A percentile compares a stretch with the other conserved stretches of the same genome.
Evolutionary conservation across 202 grass and related monocot species (phyloP).

Genomic region (Musa balbisiana): DNA sequence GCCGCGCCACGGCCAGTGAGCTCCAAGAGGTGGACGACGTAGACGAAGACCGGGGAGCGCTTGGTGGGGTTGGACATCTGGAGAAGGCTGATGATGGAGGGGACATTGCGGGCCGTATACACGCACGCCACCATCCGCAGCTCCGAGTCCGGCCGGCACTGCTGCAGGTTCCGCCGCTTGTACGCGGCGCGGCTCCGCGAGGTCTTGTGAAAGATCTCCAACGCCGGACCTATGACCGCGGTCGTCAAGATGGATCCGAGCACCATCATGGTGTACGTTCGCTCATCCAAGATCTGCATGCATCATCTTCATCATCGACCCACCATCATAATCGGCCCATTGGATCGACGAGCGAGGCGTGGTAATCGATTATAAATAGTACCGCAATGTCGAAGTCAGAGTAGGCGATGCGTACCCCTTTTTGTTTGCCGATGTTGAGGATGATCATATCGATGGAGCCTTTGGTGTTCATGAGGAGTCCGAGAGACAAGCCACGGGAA

Average conservation of each 20-base stretch:
- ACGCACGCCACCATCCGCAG: conserved; percentile 22
- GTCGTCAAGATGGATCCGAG: background rate
- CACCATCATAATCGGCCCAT: too few species aligned
- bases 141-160: background rate
- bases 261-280: background rate
- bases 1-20: conserved; percentile 14
- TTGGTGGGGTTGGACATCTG: conserved; percentile 15
- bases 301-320: too few species aligned
- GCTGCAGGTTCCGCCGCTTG: conserved; percentile 21
- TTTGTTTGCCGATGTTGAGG: conserved; percentile 1
- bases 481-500: conserved; percentile 25
- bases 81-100: conserved; percentile 20
- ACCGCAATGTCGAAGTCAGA: too few species aligned
- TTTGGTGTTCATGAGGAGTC: conserved; percentile 28
- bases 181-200: background rate
- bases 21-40: conserved; percentile 19
- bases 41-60: conserved; percentile 17
- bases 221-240: background rate
- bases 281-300: background rate
- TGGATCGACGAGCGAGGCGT: too few species aligned
- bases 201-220: background rate
- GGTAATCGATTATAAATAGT: too few species aligned
- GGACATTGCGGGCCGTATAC: conserved; percentile 10
- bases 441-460: conserved; percentile 27
- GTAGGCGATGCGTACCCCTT: background rate